phyloP scores from a whole-genome alignment of 2,329 filamentous ascomycete genomes.

The Cryphonectria parasitica region DNA sequence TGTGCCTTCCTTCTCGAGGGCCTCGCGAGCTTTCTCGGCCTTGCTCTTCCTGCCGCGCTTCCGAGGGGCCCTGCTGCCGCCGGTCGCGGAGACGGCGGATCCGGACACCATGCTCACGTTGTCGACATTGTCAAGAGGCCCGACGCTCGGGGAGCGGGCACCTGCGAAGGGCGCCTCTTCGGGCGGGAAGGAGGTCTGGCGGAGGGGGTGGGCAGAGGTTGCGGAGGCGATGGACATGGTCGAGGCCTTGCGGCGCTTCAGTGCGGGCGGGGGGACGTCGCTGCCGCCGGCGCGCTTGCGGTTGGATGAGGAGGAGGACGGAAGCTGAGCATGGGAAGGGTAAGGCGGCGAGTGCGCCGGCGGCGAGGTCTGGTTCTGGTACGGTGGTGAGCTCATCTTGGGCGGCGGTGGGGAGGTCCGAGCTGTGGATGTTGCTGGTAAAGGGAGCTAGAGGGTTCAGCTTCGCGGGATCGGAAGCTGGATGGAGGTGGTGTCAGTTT shows the following conservation, averaged over 20 bases:
- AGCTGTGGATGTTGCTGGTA: not conserved
- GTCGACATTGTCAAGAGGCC: constrained; percentile 58
- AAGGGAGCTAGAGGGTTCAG: not conserved
- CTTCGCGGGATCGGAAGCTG: not conserved
- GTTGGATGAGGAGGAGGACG: constrained; percentile 51
- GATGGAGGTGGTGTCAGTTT: not conserved
- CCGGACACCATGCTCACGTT: constrained; percentile 63
- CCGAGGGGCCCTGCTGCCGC: constrained; percentile 52
- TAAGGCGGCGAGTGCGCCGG: constrained; percentile 60
- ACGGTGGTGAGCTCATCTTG: constrained; percentile 61
- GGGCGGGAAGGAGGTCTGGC: constrained; percentile 81
- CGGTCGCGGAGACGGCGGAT: constrained; percentile 55
- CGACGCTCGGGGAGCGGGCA: constrained; percentile 63
- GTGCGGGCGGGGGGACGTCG: constrained; percentile 49
- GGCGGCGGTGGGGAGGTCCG: constrained; percentile 24
- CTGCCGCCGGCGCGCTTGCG: constrained; percentile 65
- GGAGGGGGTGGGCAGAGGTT: constrained; percentile 67
- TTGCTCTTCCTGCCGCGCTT: constrained; percentile 67
- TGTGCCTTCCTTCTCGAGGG: constrained; percentile 36
- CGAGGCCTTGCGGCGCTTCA: constrained; percentile 75
- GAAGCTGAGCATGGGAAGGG: constrained; percentile 54
- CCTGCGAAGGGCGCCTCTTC: constrained; percentile 57
- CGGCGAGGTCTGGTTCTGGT: constrained; percentile 47
- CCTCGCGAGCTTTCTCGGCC: constrained; percentile 55
- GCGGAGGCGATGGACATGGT: constrained; percentile 58